These are phyloP conservation scores for Cordia subcordata DNA, from an alignment of 257 asterid genomes.

Conservation along the genomic window DNA sequence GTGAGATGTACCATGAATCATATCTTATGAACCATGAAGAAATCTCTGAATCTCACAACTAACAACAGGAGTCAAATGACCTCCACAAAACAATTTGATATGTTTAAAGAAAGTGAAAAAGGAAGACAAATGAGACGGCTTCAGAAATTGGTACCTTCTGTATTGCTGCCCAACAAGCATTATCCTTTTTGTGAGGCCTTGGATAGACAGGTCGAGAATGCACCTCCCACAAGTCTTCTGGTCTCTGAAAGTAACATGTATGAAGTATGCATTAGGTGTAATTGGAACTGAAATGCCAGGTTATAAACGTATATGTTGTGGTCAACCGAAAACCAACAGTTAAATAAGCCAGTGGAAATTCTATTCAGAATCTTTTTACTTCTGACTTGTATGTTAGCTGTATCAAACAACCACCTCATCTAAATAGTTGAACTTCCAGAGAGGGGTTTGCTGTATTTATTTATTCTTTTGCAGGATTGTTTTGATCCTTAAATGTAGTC, in stretches of 20 bases:
- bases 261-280: conserved; percentile 28
- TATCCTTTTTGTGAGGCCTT: conserved; percentile 72
- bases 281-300: not conserved
- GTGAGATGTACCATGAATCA: too few relatives aligned
- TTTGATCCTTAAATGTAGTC: too few relatives aligned
- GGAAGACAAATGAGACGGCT: not conserved
- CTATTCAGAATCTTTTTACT: too few relatives aligned
- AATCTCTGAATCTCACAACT: not conserved
- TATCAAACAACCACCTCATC: too few relatives aligned
- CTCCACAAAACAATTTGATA: not conserved
- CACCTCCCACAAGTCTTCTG: conserved; percentile 87
- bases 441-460: too few relatives aligned
- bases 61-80: not conserved
- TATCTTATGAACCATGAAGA: not conserved
- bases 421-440: too few relatives aligned
- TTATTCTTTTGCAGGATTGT: too few relatives aligned
- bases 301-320: too few relatives aligned
- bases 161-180: conserved; percentile 69
- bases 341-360: too few relatives aligned
- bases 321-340: too few relatives aligned
- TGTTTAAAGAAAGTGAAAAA: not conserved
- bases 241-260: conserved; percentile 56
- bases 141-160: conserved; percentile 47
- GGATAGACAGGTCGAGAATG: conserved; percentile 85
- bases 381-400: too few relatives aligned